These are phyloP conservation scores for Gynochthodes officinalis DNA, from an alignment of 257 asterid genomes.

Conservation along the genomic window DNA sequence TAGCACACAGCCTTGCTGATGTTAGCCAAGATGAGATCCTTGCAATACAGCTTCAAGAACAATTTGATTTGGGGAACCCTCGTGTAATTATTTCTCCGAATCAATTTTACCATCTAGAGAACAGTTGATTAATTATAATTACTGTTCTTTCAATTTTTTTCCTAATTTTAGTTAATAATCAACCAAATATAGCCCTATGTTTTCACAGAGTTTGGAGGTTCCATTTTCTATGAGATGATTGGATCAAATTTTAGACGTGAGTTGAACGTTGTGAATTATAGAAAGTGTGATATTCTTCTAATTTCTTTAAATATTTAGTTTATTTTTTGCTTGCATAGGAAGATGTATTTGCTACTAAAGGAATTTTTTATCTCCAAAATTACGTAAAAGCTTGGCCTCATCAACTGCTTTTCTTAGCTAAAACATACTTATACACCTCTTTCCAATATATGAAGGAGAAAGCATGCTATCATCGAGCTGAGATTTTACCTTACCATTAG, in stretches of 20 bases:
- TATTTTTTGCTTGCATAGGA: background rate
- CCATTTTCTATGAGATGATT: background rate
- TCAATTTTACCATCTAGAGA: background rate
- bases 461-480: background rate
- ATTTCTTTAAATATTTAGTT: background rate
- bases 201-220: background rate
- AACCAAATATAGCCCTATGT: background rate
- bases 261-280: background rate
- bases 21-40: constrained; percentile 73
- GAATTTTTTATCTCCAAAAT: background rate
- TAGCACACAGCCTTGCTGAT: constrained; percentile 28
- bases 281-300: background rate
- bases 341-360: background rate
- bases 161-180: background rate
- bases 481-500: background rate
- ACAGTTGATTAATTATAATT: background rate
- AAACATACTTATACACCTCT: background rate
- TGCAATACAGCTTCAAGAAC: constrained; percentile 75
- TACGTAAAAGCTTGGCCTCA: background rate
- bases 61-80: constrained; percentile 68
- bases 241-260: background rate
- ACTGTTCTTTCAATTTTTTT: background rate
- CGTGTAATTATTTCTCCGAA: constrained; percentile 40
- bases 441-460: background rate
- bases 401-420: background rate